Evolutionary conservation across 257 asterid species (phyloP).

Genomic region (Solanum ahanhuiri): DNA sequence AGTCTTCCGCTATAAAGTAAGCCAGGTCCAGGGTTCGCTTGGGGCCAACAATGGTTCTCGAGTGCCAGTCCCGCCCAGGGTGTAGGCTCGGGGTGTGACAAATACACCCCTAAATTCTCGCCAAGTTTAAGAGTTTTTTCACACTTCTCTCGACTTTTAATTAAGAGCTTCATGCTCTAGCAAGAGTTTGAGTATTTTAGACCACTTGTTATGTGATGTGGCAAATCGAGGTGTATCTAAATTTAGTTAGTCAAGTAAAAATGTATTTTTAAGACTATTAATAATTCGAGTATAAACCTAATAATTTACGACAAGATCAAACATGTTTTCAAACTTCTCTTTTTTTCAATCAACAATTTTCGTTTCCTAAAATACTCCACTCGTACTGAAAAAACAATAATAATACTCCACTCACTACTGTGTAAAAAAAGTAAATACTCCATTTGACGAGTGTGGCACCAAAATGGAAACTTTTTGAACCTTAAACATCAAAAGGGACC

Average conservation of each 20-base stretch:
- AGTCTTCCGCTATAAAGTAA: too few relatives aligned
- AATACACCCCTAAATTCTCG: not conserved
- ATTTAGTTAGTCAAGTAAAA: not conserved
- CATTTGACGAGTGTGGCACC: not conserved
- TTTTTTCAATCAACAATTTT: too few relatives aligned
- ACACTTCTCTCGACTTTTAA: not conserved
- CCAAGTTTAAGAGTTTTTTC: not conserved
- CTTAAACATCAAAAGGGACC: too few relatives aligned
- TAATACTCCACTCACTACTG: not conserved
- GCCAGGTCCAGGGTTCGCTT: too few relatives aligned
- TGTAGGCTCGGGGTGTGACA: too few relatives aligned
- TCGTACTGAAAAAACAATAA: not conserved
- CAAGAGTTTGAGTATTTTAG: not conserved
- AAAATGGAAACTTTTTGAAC: too few relatives aligned
- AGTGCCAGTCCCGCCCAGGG: too few relatives aligned
- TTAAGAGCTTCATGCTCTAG: too few relatives aligned
- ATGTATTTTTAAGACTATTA: not conserved
- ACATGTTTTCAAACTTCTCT: not conserved
- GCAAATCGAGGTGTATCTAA: not conserved
- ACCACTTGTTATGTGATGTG: not conserved
- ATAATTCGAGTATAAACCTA: too few relatives aligned
- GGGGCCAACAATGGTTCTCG: too few relatives aligned
- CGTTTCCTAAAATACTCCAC: not conserved
- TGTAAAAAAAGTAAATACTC: not conserved
- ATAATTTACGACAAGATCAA: not conserved